Base-by-base conservation (phyloP, 768 basidiomycete species). In the Suillus ampliporus region DNA sequence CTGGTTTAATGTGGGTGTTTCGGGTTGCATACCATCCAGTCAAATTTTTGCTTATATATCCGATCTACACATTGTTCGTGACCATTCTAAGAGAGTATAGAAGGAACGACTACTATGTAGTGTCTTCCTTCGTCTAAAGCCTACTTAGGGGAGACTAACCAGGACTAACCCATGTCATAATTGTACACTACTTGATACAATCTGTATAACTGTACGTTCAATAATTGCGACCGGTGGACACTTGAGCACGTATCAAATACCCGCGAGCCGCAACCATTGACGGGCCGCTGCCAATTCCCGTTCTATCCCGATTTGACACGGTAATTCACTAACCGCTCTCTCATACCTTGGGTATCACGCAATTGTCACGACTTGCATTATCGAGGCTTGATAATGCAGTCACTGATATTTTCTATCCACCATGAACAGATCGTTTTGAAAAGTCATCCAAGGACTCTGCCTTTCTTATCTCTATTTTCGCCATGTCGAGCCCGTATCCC, bases 401-500 rank as follows among this genome's bases (percentile, higher is more conserved):
- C 9, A 28, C 26, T 28, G 48, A 17, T 17, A 51, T 51, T 51
- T 51, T 19, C 19, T 51, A 51, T 51, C 14, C 14, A 51, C 31
- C 50, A 31, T 51, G 50, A 50, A 10, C 19, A n/a, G 31, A n/a
- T 34, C 37, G 11, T 37, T n/a, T n/a, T 31, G 31, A 34, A 19
- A n/a, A 17, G 23, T 10, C 54, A 1, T 44, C n/a, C n/a, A 10
- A 44, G n/a, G 9, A n/a, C 17, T 26, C 54, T 56, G 17, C 17
- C 40, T 28, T 17, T 56, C 54, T n/a, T 56, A 40, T 56, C 37
- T 9, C 37, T 54, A 38, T 54, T 38, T 37, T 2, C 2, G 4
- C 10, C 37, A 56, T 56, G 31, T 69, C 71, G 73, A 67, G 67
- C 9, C 66, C 69, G 43, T 86, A 78, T 59, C 78, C 83, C 19